Evolutionary conservation across 495 filamentous ascomycete species (phyloP).

Genomic region (Cudoniella acicularis): DNA sequence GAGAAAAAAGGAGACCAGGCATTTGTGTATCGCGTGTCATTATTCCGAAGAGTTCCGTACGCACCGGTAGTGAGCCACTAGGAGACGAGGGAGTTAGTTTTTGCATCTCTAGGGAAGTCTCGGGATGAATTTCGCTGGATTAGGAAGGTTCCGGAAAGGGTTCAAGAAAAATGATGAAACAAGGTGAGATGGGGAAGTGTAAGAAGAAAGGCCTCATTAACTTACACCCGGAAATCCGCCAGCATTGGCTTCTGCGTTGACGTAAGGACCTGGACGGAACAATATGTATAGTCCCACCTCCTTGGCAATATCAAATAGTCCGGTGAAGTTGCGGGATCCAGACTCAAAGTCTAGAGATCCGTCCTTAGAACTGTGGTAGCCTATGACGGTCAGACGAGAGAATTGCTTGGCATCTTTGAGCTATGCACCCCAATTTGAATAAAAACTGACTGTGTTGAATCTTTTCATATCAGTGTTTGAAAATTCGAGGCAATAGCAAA

Average conservation of each 20-base stretch:
- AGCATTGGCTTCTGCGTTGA: constrained; percentile 54
- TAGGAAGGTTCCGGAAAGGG: too few species aligned
- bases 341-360: constrained; percentile 51
- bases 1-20: constrained; percentile 52
- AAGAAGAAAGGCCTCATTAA: too few species aligned
- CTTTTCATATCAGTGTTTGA: neutral
- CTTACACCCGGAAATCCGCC: constrained; percentile 56
- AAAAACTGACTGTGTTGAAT: constrained; percentile 52
- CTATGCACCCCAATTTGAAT: constrained; percentile 46
- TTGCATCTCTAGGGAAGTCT: too few species aligned
- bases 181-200: too few species aligned
- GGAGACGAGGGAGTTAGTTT: too few species aligned
- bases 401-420: constrained; percentile 12
- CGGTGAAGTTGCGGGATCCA: constrained; percentile 50
- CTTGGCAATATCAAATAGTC: constrained; percentile 53
- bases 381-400: constrained; percentile 34
- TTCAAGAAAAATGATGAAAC: too few species aligned
- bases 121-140: too few species aligned
- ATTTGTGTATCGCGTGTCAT: constrained; percentile 52
- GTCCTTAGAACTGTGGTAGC: constrained; percentile 46
- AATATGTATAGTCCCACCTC: constrained; percentile 56
- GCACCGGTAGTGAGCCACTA: constrained; percentile 63
- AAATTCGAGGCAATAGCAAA: constrained; percentile 20
- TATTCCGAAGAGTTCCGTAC: constrained; percentile 53
- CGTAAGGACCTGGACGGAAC: constrained; percentile 54